Percentiles rank a stretch among this genome's conserved stretches.
phyloP scores from a whole-genome alignment of 2,329 filamentous ascomycete genomes.

The Acrocalymma vagum region DNA sequence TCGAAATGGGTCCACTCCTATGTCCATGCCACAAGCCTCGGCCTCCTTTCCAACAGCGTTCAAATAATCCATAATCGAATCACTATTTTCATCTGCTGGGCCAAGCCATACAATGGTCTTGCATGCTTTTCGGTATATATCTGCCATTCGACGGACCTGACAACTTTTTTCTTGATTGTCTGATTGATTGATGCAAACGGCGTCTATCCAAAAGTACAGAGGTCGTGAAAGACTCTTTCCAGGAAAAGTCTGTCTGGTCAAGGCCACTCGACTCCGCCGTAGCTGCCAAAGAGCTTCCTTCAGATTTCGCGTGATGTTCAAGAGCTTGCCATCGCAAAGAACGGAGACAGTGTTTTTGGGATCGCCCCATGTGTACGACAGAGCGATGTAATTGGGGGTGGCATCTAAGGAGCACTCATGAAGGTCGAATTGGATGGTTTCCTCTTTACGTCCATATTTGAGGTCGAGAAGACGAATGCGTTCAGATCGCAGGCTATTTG shows the following conservation, averaged over 20 bases:
- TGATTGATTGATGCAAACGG: conserved; percentile 23
- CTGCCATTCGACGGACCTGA: conserved; percentile 22
- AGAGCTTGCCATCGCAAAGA: conserved; percentile 1
- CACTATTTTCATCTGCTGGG: conserved; percentile 9
- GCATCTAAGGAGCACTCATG: neutral
- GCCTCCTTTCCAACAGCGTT: conserved; percentile 17
- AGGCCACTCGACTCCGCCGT: too few relatives aligned
- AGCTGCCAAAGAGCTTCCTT: conserved; percentile 4
- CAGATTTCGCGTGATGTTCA: conserved; percentile 1
- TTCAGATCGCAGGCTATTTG: neutral
- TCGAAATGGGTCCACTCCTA: conserved; percentile 3
- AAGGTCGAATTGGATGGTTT: conserved; percentile 3
- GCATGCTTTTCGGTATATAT: conserved; percentile 15
- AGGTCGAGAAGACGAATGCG: neutral
- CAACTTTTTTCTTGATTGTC: conserved; percentile 16
- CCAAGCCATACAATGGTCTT: conserved; percentile 22
- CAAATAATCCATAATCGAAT: conserved; percentile 15
- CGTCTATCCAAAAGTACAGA: conserved; percentile 18
- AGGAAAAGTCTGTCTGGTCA: too few relatives aligned
- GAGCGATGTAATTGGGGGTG: neutral
- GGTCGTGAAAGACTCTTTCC: conserved; percentile 8
- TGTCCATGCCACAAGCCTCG: conserved; percentile 14
- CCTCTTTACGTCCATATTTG: neutral
- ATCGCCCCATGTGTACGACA: conserved; percentile 6
- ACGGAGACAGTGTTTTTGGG: neutral